Evolutionary conservation across 1,139 yeast genomes (phyloP), one percentile per base, ranked within the genome.

Genomic region (Nakaseomyces bracarensis): DNA sequence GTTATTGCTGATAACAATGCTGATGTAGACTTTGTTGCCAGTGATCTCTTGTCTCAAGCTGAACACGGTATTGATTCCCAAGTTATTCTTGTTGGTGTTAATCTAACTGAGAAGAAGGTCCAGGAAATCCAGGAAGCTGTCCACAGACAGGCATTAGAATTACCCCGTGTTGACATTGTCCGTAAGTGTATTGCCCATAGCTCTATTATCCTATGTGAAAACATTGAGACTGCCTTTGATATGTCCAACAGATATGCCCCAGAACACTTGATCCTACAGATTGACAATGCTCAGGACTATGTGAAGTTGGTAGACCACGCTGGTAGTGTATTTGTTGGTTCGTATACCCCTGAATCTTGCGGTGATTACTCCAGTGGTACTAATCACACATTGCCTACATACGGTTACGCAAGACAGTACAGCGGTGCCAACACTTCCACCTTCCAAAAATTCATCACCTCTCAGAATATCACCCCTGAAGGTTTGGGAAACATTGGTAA

Each of bases 11-110:
- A 91, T 63, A 74, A 71, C 46, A 60, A 74, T 39, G 86, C 97
- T 4, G 95, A 86, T 64, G 89, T 95, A 13, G 95, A 89, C 55
- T 91, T 85, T 65, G 98, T 91, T 28, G 98, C 97, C 18, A 78
- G 91, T 53, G 99, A 91, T 61, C 72, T 91, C 60, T 72, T 91
- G 47, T 89, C 97, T 0, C 99, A 91, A 69, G 99, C 99, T 22
- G 99, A 91, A 68, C 99, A 91, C 63, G 99, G 99, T 49, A 76
- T 87, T 45, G 99, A 91, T 64, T 91, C 98, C 4, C 99, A 91
- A 70, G 98, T 91, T 18, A 83, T 91, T 43, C 72, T 91, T 54
- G 73, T 91, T 49, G 95, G 96, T 47, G 89, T 89, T 34, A 78
- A 69, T 38, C 72, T 91, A 65, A 66, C 76, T 5, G 68, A 70